Base-by-base conservation (phyloP, 352 stramenopile genomes). In the Globisporangium echinulatum region DNA sequence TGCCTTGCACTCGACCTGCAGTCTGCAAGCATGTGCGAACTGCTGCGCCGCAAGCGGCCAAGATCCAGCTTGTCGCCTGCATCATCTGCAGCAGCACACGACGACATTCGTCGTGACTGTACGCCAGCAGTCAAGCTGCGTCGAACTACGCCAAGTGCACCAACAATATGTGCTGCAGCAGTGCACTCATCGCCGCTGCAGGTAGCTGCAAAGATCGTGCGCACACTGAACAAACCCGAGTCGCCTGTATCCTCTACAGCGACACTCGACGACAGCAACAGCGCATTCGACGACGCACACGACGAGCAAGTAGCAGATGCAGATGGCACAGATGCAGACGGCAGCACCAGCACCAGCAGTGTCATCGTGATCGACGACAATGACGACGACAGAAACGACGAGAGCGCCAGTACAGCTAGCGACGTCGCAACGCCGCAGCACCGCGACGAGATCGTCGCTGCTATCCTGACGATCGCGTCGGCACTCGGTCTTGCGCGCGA, bases 381-480 rank as follows among this genome's bases (percentile, higher is more conserved):
- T 44, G 7, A 44, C 7, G 7, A 1, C 49, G 8, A 14, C 25
- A 49, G 6, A 10, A 68, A 25, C 51, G n/a, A n/a, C 17, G 63
- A 13, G 54, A 42, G 4, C 44, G 48, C 15, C n/a, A 40, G 11
- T 3, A 65, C 5, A 62, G 66, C 40, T 50, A 54, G n/a, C 17
- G 42, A 75, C 44, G 1, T 58, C 5, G 68, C 73, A 14, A 77
- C 69, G 36, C 58, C 67, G 8, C 62, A 64, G 42, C 75, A 87
- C 54, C 72, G 79, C 11, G 77, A 89, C 25, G 77, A 87, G 54
- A 87, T 89, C 60, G 74, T 87, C 4, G 75, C 71, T 5, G 77
- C 77, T 33, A 72, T 87, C 58, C 47, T 87, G 53, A 89, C 79
- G 14, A 89, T 89, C 58, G 69, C 76, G 49, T 85, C 70, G 48